Evolutionary conservation across 805 yeast species (phyloP), one percentile per base, ranked within the genome.

Genomic region (Teunomyces tritomae): DNA sequence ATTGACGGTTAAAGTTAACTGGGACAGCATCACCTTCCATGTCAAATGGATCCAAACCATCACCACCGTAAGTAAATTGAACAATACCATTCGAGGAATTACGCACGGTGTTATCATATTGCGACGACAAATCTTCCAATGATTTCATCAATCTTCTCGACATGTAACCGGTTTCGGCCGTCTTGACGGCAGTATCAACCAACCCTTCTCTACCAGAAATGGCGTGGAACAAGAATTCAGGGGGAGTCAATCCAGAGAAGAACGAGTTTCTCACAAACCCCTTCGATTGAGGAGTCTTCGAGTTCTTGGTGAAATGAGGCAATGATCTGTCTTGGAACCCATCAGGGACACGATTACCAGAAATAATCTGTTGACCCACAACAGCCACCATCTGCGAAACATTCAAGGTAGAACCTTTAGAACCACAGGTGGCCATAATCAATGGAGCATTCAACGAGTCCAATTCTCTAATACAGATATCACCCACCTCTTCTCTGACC

Each of bases 321-420:
- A 94, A 74, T 0, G 99, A 89, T 70, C 99, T 84, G 71, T 94
- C 98, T 69, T 94, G 98, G 79, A 94, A 94, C n/a, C 99, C 99
- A 77, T 94, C 96, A 20, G 99, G 98, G 52, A 94, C 99, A 80
- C 99, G 96, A 65, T 89, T 88, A 69, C 99, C 99, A 3, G 96
- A 85, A 57, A 94, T 94, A 74, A 94, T 94, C 71, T 94, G 99
- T 73, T 94, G 99, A 47, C 99, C 99, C 27, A 94, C 99, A 64
- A 92, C 97, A 0, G 99, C 99, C 78, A 94, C 98, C 99, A 94
- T 94, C 75, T 94, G 99, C 10, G 99, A 94, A 28, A 94, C 99
- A 68, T 94, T 94, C 53, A 95, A 79, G 0, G 97, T 90, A 34
- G 98, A 94, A 70, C 99, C 99, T 68, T 94, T 94, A 36, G 98